Conservation (phyloP, 208 protist species). For the Trypanosoma boissoni region DNA sequence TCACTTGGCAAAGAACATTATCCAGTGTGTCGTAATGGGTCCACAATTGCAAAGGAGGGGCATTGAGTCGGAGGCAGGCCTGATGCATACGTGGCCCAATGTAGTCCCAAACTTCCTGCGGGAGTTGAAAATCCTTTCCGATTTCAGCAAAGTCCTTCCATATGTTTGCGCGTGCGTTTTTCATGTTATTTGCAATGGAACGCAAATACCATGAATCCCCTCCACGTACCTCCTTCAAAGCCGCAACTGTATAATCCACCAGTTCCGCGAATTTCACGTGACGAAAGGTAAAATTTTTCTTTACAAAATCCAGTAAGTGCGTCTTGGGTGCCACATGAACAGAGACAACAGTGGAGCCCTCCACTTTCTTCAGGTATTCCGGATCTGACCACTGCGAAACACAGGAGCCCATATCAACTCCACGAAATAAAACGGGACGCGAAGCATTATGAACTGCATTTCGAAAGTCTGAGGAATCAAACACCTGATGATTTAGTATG, state of each 20-base stretch:
- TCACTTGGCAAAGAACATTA: constrained; percentile 93
- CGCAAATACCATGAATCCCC: constrained; percentile 85
- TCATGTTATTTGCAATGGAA: constrained; percentile 81
- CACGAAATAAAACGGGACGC: constrained; percentile 66
- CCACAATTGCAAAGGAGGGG: constrained; percentile 87
- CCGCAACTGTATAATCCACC: constrained; percentile 50
- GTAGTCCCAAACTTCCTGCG: constrained; percentile 33
- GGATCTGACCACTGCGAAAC: constrained; percentile 46
- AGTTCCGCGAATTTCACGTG: constrained; percentile 69
- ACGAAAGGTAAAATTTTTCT: constrained; percentile 87
- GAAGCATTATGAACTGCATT: constrained; percentile 22
- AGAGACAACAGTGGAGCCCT: constrained; percentile 54
- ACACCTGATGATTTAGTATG: constrained; percentile 32
- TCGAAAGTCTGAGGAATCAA: constrained; percentile 42
- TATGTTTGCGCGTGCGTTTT: constrained; percentile 79
- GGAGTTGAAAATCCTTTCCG: constrained; percentile 71
- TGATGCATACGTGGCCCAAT: constrained; percentile 77
- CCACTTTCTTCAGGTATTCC: constrained; percentile 49
- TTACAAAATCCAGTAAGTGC: constrained; percentile 84
- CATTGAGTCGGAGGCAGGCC: constrained; percentile 87
- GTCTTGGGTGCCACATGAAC: constrained; percentile 69
- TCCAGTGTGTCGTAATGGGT: constrained; percentile 94
- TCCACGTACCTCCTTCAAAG: constrained; percentile 1
- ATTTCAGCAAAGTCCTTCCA: constrained; percentile 76
- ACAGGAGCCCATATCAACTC: constrained; percentile 58